Conservation (phyloP, 805 yeast species). For the Lipomyces starkeyi region DNA sequence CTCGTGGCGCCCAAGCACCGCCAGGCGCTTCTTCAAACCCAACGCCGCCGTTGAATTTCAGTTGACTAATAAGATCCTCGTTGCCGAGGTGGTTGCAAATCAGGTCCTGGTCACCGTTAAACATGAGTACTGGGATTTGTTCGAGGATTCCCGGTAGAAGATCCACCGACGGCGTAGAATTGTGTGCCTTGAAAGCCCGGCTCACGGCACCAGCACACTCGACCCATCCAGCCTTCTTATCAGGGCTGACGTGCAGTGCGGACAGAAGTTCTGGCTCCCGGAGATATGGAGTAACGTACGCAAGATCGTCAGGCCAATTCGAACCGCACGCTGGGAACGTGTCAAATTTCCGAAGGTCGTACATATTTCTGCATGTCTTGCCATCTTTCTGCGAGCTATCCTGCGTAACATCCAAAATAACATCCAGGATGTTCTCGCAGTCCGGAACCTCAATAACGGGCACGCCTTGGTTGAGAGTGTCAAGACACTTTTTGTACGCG, state of each 20-base stretch:
- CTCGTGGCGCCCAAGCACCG: constrained; percentile 39
- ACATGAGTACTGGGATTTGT: constrained; percentile 66
- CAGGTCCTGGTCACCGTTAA: constrained; percentile 86
- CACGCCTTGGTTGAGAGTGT: constrained; percentile 38
- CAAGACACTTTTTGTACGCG: constrained; percentile 31
- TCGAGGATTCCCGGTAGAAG: constrained; percentile 70
- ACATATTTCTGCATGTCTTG: constrained; percentile 75
- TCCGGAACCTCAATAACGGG: constrained; percentile 20
- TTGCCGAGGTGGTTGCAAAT: constrained; percentile 86
- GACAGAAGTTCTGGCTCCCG: constrained; percentile 52
- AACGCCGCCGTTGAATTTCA: constrained; percentile 66
- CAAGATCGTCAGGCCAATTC: constrained; percentile 84
- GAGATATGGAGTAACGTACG: constrained; percentile 58
- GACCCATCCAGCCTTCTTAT: constrained; percentile 60
- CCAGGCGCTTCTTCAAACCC: constrained; percentile 45
- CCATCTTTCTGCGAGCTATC: constrained; percentile 33
- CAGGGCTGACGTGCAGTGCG: constrained; percentile 56
- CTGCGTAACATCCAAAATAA: constrained; percentile 43
- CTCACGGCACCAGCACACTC: constrained; percentile 78
- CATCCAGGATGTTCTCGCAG: constrained; percentile 48
- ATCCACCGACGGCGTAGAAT: constrained; percentile 64
- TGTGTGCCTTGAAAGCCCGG: constrained; percentile 54
- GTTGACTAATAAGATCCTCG: constrained; percentile 62
- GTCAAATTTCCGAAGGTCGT: constrained; percentile 75
- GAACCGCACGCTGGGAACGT: constrained; percentile 85